phyloP scores from a whole-genome alignment of 1,284 basidiomycete genomes.

The Trichosporon sp. region DNA sequence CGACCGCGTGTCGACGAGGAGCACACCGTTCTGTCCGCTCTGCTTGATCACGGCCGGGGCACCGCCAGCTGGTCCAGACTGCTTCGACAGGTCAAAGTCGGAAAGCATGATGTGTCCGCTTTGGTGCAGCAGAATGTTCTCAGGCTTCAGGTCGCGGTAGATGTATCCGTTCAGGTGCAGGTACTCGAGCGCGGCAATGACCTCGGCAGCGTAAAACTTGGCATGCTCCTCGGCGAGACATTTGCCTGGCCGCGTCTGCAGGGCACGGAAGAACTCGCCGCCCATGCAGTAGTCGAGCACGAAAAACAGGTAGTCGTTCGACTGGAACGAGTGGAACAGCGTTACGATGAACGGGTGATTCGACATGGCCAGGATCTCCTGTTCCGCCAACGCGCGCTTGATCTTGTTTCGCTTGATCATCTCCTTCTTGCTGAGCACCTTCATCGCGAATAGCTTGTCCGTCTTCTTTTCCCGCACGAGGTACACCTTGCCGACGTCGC shows the following conservation, averaged over 20 bases:
- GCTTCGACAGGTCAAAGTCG: conserved; percentile 98
- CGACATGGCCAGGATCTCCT: conserved; percentile 92
- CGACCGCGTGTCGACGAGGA: conserved; percentile 85
- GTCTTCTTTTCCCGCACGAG: conserved; percentile 94
- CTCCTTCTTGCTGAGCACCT: conserved; percentile 94
- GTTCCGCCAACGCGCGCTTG: conserved; percentile 92
- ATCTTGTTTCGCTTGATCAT: conserved; percentile 99
- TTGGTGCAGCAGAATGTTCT: conserved; percentile 98
- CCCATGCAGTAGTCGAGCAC: conserved; percentile 99
- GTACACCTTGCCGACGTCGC: conserved; percentile 95
- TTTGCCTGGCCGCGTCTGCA: conserved; percentile 92
- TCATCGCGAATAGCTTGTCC: conserved; percentile 91
- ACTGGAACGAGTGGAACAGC: conserved; percentile 95
- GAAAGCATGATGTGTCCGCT: conserved; percentile 99
- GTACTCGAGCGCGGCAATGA: conserved; percentile 96
- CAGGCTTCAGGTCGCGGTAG: conserved; percentile 98
- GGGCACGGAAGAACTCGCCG: conserved; percentile 96
- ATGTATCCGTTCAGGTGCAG: conserved; percentile 99
- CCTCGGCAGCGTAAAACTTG: conserved; percentile 97
- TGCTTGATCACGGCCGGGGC: conserved; percentile 89
- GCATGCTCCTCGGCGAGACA: conserved; percentile 94
- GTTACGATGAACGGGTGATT: conserved; percentile 99
- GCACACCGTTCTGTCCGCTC: conserved; percentile 82
- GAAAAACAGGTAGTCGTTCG: conserved; percentile 94
- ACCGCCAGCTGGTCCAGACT: conserved; percentile 81